These are phyloP conservation scores for Powellomyces hirtus DNA, from an alignment of 192 early-diverging fungal species.

Conservation along the genomic window DNA sequence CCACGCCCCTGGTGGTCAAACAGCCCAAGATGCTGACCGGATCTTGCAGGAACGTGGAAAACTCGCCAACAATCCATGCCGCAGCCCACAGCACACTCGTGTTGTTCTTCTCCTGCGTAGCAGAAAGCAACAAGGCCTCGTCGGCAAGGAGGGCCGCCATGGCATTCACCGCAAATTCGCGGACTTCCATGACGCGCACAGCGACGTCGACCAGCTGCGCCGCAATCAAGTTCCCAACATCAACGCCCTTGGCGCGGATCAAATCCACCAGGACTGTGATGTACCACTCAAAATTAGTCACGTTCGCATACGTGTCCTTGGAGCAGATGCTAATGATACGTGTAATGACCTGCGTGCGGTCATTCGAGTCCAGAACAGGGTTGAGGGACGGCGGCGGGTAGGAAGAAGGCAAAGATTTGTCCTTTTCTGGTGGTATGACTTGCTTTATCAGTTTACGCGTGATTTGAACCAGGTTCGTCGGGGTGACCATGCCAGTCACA, in stretches of 20 bases:
- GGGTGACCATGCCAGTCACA: slow-evolving; percentile 80
- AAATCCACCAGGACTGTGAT: slow-evolving; percentile 77
- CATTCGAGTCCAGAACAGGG: slow-evolving; percentile 37
- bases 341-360: slow-evolving; percentile 78
- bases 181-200: slow-evolving; percentile 82
- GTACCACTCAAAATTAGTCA: slow-evolving; percentile 96
- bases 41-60: slow-evolving; percentile 46
- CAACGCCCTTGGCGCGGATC: slow-evolving; percentile 67
- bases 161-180: slow-evolving; percentile 69
- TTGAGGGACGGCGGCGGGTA: slow-evolving; percentile 8
- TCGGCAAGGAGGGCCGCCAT: slow-evolving; percentile 78
- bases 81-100: slow-evolving; percentile 78
- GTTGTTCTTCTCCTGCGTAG: slow-evolving; percentile 53
- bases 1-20: slow-evolving; percentile 25
- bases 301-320: slow-evolving; percentile 77
- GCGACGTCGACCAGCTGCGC: slow-evolving; percentile 84
- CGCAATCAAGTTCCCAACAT: slow-evolving; percentile 67
- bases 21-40: slow-evolving; percentile 20
- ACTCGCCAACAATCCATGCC: slow-evolving; percentile 91
- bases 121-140: slow-evolving; percentile 55
- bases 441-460: slow-evolving; percentile 73
- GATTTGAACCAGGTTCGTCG: slow-evolving; percentile 74
- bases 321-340: slow-evolving; percentile 82
- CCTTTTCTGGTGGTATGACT: slow-evolving; percentile 4
- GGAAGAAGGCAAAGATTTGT: not conserved